These are phyloP conservation scores for Ceratobasidium sp. DNA, from an alignment of 1,284 basidiomycete genomes.

Conservation along the genomic window DNA sequence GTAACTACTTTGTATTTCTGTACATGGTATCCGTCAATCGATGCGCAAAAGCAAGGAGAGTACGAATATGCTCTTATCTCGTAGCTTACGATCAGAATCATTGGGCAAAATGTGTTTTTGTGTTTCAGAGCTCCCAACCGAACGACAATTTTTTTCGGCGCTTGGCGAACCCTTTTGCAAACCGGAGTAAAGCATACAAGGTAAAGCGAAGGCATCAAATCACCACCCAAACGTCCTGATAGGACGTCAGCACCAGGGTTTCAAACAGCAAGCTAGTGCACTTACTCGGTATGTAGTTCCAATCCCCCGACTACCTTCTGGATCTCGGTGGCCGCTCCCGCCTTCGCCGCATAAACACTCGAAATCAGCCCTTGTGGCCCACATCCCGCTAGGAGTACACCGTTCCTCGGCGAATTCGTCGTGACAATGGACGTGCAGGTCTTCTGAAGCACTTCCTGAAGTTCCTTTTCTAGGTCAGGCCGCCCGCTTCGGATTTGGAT, in stretches of 20 bases:
- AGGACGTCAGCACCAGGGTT: background rate
- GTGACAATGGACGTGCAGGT: conserved; percentile 66
- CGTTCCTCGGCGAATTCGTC: conserved; percentile 64
- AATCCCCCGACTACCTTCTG: conserved; percentile 12
- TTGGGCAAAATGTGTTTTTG: too few relatives aligned
- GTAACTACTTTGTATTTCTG: too few relatives aligned
- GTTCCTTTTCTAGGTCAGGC: conserved; percentile 59
- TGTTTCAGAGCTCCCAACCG: too few relatives aligned
- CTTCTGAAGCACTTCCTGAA: conserved; percentile 62
- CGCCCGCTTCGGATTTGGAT: conserved; percentile 67
- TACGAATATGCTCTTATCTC: too few relatives aligned
- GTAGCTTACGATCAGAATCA: too few relatives aligned
- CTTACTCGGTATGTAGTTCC: conserved; percentile 37
- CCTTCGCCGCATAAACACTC: conserved; percentile 59
- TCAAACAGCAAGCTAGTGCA: background rate
- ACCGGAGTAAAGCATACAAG: background rate
- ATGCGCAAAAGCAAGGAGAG: too few relatives aligned
- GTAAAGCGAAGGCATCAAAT: background rate
- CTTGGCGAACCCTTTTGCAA: too few relatives aligned
- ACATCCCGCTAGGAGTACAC: conserved; percentile 76
- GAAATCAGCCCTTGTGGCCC: conserved; percentile 72
- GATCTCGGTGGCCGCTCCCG: background rate
- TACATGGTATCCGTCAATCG: too few relatives aligned
- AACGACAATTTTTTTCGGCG: too few relatives aligned
- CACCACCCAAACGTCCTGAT: conserved; percentile 41